Conservation (phyloP, 768 basidiomycete genomes). For the Rhodotorula babjevae region DNA sequence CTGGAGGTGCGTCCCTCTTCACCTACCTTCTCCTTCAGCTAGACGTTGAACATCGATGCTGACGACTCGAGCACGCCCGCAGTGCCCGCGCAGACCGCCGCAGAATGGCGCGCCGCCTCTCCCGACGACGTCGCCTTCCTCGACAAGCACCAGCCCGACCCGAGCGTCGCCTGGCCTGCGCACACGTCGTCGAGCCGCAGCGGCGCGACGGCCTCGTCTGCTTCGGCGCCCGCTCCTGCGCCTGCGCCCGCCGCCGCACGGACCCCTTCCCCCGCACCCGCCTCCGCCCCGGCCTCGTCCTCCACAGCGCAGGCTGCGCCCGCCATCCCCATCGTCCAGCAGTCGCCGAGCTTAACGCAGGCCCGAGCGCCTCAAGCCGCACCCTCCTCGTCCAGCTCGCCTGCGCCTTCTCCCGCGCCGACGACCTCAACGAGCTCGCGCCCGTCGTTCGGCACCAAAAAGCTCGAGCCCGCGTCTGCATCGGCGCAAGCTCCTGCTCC, state of each 20-base stretch:
- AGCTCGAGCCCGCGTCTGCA: neutral
- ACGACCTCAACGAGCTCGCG: neutral
- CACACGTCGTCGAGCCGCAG: too few species aligned
- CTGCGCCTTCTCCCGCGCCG: neutral
- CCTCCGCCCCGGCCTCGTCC: too few species aligned
- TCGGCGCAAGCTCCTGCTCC: too few species aligned
- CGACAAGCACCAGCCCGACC: conserved; percentile 3
- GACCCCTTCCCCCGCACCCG: neutral
- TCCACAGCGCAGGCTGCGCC: neutral
- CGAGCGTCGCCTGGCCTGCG: conserved; percentile 5
- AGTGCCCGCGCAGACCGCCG: conserved; percentile 30
- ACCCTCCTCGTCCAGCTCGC: too few species aligned
- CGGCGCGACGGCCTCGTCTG: neutral
- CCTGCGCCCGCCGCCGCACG: neutral
- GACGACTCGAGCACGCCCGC: neutral
- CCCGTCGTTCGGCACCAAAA: neutral
- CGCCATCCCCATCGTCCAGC: neutral
- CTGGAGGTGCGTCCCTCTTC: conserved; percentile 14
- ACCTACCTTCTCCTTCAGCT: neutral
- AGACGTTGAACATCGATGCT: too few species aligned
- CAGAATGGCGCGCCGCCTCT: conserved; percentile 29
- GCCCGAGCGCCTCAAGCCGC: neutral
- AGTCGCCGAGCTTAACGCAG: neutral
- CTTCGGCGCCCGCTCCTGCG: neutral
- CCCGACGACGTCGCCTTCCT: neutral